Evolutionary conservation across 106 monocot species (phyloP).

Genomic region (Acorus gramineus): DNA sequence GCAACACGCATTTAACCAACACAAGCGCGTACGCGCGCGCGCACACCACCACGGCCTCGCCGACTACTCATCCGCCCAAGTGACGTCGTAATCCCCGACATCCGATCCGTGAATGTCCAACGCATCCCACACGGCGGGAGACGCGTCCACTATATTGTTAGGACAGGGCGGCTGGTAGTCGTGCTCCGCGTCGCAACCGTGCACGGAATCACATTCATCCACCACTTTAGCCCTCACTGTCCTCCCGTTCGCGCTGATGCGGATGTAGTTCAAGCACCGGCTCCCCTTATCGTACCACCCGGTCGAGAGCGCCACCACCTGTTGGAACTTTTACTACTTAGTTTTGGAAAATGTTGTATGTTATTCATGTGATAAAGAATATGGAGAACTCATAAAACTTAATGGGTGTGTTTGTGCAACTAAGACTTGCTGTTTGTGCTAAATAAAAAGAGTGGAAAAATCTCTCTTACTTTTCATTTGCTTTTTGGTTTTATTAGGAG

Average conservation of each 20-base stretch:
- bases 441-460: no score
- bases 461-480: no score
- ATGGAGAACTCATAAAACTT: no score
- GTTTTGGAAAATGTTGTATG: no score
- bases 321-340: no score
- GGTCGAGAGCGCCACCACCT: conserved; percentile 21
- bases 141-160: conserved; percentile 28
- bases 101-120: conserved; percentile 10
- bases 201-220: conserved; percentile 35
- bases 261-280: conserved; percentile 14
- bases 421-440: no score
- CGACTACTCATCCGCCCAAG: conserved; percentile 14
- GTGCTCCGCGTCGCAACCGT: conserved; percentile 32
- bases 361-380: no score
- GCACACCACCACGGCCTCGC: conserved; percentile 7
- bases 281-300: conserved; percentile 32
- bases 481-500: no score
- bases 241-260: conserved; percentile 29
- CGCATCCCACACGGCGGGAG: conserved; percentile 27
- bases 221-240: conserved; percentile 28
- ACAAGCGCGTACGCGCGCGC: background rate
- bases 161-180: conserved; percentile 26
- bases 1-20: no score
- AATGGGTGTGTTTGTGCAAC: no score
- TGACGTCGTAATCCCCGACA: conserved; percentile 6